These are phyloP conservation scores for Spathaspora hagerdaliae DNA, from an alignment of 805 yeast species.

Conservation along the genomic window DNA sequence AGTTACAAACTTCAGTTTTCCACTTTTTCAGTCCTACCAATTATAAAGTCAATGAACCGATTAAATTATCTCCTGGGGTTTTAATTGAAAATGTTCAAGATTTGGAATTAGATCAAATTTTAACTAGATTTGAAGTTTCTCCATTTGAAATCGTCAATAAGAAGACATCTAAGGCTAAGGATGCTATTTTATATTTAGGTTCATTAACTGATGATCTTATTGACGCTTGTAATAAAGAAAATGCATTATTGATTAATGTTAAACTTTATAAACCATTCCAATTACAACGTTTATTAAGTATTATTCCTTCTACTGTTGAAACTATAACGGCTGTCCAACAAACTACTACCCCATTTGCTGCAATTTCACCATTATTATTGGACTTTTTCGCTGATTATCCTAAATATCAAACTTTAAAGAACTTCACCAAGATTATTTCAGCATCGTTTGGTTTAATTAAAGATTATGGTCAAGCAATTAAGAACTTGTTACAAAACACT, in stretches of 20 bases:
- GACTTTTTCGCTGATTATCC: slow-evolving; percentile 66
- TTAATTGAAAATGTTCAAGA: slow-evolving; percentile 12
- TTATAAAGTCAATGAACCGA: slow-evolving; percentile 9
- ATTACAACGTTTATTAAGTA: slow-evolving; percentile 43
- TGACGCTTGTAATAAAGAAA: slow-evolving; percentile 30
- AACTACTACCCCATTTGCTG: slow-evolving; percentile 23
- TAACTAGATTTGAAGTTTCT: slow-evolving; percentile 18
- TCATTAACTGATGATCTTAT: slow-evolving; percentile 44
- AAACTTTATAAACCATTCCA: slow-evolving; percentile 74
- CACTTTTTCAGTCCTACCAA: slow-evolving; percentile 55
- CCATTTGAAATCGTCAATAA: slow-evolving; percentile 29
- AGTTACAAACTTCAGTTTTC: slow-evolving; percentile 53
- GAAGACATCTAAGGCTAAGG: slow-evolving; percentile 32
- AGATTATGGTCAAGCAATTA: slow-evolving; percentile 37
- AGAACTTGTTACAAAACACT: slow-evolving; percentile 50
- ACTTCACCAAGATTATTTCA: slow-evolving; percentile 47
- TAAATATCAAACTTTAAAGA: slow-evolving; percentile 41
- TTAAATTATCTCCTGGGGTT: slow-evolving; percentile 11
- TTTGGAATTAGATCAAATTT: slow-evolving; percentile 19
- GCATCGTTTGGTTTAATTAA: slow-evolving; percentile 53
- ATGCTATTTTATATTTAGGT: slow-evolving; percentile 63
- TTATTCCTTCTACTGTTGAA: slow-evolving; percentile 52
- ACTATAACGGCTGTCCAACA: slow-evolving; percentile 68
- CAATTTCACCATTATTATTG: slow-evolving; percentile 66
- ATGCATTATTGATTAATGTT: slow-evolving; percentile 50